These are phyloP conservation scores for Marasmius oreades DNA, from an alignment of 1,284 basidiomycete species.

Conservation along the genomic window DNA sequence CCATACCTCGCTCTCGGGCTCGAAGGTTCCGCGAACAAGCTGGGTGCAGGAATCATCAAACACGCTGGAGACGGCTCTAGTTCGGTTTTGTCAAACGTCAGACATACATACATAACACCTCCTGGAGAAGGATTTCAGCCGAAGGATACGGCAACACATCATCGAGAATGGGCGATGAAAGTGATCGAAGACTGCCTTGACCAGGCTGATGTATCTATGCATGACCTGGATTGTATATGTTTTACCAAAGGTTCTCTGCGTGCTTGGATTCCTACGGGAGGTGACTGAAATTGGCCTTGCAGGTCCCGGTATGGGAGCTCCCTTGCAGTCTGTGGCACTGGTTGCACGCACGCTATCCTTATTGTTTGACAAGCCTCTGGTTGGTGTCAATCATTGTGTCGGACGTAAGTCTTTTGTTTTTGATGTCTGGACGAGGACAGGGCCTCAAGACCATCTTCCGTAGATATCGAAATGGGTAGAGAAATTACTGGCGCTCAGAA, in stretches of 20 bases:
- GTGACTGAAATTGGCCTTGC: slow-evolving; percentile 6
- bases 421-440: no score
- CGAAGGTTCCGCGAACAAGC: slow-evolving; percentile 96
- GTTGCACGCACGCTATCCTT: slow-evolving; percentile 93
- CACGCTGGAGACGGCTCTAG: slow-evolving; percentile 73
- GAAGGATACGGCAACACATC: slow-evolving; percentile 92
- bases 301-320: slow-evolving; percentile 99
- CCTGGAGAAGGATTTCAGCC: slow-evolving; percentile 98
- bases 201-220: slow-evolving; percentile 67
- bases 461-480: slow-evolving; percentile 99
- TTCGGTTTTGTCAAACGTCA: slow-evolving; percentile 76
- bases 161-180: slow-evolving; percentile 87
- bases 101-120: slow-evolving; percentile 98
- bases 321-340: slow-evolving; percentile 91
- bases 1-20: slow-evolving; percentile 80
- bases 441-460: no score
- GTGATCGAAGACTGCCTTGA: slow-evolving; percentile 83
- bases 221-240: slow-evolving; percentile 91
- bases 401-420: slow-evolving; percentile 70
- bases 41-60: slow-evolving; percentile 93
- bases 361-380: slow-evolving; percentile 86
- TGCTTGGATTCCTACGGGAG: neutral
- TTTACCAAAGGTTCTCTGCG: slow-evolving; percentile 82
- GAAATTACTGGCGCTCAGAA: slow-evolving; percentile 93
- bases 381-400: slow-evolving; percentile 98